These are phyloP conservation scores for Ogataea pignaliae DNA, from an alignment of 805 yeast genomes.

Conservation along the genomic window DNA sequence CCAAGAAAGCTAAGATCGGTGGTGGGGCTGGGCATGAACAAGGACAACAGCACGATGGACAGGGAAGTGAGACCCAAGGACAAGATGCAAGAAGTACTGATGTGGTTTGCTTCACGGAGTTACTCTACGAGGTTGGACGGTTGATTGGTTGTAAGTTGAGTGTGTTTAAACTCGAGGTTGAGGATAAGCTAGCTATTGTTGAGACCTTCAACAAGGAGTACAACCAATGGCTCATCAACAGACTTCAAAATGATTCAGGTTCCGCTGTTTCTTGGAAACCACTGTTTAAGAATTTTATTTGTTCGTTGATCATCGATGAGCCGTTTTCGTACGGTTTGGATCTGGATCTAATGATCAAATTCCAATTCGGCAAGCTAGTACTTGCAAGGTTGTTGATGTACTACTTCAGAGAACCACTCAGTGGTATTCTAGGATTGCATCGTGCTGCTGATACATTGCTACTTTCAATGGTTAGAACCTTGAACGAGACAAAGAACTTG, in stretches of 20 bases:
- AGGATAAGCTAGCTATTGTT: slow-evolving; percentile 10
- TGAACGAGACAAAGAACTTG: slow-evolving; percentile 8
- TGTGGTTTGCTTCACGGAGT: slow-evolving; percentile 3
- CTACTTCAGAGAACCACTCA: slow-evolving; percentile 12
- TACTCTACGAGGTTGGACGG: slow-evolving; percentile 5
- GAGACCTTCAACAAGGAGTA: slow-evolving; percentile 10
- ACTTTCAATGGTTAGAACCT: slow-evolving; percentile 14
- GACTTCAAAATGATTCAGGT: slow-evolving; percentile 7
- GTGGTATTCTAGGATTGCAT: slow-evolving; percentile 9
- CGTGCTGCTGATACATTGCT: slow-evolving; percentile 12
- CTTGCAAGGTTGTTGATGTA: slow-evolving; percentile 14
- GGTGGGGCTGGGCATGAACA: neutral
- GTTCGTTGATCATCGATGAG: slow-evolving; percentile 13
- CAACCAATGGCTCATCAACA: slow-evolving; percentile 11
- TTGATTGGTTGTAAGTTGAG: slow-evolving; percentile 11
- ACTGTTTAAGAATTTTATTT: slow-evolving; percentile 11
- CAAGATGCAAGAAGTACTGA: neutral
- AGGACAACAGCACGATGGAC: neutral
- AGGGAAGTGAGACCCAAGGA: neutral
- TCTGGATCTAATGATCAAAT: slow-evolving; percentile 17
- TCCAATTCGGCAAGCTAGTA: slow-evolving; percentile 21
- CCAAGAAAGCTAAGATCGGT: neutral
- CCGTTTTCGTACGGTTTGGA: slow-evolving; percentile 4
- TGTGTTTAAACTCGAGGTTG: slow-evolving; percentile 5
- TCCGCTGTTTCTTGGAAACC: slow-evolving; percentile 10